Percentiles rank a stretch among this genome's conserved stretches.
phyloP scores from a whole-genome alignment of 179 eudicot species.

The Sideroxylon spinosum region DNA sequence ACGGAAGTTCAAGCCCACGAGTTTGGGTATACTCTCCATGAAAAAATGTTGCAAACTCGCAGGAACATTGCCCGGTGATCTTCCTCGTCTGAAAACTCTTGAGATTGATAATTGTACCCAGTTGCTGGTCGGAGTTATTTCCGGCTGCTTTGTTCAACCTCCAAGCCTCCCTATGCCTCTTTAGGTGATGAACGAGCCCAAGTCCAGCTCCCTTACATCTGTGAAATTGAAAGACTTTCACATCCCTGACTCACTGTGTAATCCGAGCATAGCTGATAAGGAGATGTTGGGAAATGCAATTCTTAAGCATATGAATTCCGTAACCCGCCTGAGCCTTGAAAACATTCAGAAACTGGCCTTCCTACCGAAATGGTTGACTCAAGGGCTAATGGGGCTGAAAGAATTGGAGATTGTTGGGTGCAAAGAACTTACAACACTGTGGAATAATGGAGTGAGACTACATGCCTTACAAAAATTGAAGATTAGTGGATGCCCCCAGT shows the following conservation, averaged over 20 bases:
- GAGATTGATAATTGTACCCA: neutral
- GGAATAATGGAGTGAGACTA: neutral
- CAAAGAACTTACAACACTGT: neutral
- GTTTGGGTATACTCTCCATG: too few species aligned
- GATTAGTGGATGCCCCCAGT: neutral
- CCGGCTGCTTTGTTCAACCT: neutral
- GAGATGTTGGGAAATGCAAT: neutral
- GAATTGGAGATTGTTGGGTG: neutral
- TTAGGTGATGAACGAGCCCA: neutral
- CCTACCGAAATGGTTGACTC: neutral
- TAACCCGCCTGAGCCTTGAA: neutral
- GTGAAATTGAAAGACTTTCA: neutral
- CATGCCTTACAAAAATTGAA: neutral
- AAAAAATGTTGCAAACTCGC: too few species aligned
- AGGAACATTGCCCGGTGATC: neutral
- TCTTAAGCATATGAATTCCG: neutral
- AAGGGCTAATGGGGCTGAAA: neutral
- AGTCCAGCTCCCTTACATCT: neutral
- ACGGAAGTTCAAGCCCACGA: too few species aligned
- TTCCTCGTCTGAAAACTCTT: neutral
- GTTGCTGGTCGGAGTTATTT: neutral
- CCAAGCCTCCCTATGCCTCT: neutral
- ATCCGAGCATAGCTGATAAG: neutral
- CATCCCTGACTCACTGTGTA: neutral
- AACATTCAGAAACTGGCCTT: neutral